These are phyloP conservation scores for Ganoderma sinense DNA, from an alignment of 1,284 basidiomycete genomes.

Conservation along the genomic window DNA sequence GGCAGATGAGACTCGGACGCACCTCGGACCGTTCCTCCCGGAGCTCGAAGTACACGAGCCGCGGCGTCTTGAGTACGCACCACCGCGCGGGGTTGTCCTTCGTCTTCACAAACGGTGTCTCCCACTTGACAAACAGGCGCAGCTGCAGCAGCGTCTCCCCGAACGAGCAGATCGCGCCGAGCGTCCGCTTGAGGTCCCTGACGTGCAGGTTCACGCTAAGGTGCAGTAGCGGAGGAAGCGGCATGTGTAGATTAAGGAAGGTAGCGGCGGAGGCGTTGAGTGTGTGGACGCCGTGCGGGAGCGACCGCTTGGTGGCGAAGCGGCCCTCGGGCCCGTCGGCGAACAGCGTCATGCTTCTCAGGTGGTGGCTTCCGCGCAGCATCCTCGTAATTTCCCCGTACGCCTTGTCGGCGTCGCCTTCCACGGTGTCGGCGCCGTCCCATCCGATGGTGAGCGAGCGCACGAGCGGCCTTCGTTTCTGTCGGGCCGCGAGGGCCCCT, in stretches of 20 bases:
- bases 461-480: not conserved
- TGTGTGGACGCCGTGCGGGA: not conserved
- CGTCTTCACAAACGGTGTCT: not conserved
- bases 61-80: not conserved
- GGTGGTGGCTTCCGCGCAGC: not conserved
- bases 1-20: not conserved
- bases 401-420: not conserved
- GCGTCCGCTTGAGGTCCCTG: not conserved
- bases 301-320: not conserved
- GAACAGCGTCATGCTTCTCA: not conserved
- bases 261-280: not conserved
- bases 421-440: not conserved
- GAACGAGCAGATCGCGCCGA: not conserved
- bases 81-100: not conserved
- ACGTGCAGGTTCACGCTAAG: not conserved
- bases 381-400: not conserved
- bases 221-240: constrained; percentile 1
- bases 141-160: constrained; percentile 1
- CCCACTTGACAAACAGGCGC: not conserved
- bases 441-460: constrained; percentile 6
- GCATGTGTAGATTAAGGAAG: not conserved
- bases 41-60: constrained; percentile 9
- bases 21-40: constrained; percentile 4
- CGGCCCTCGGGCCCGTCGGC: not conserved
- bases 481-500: not conserved